Evolutionary conservation across 768 basidiomycete species (phyloP).

Genomic region (Phlegmacium glaucopus): DNA sequence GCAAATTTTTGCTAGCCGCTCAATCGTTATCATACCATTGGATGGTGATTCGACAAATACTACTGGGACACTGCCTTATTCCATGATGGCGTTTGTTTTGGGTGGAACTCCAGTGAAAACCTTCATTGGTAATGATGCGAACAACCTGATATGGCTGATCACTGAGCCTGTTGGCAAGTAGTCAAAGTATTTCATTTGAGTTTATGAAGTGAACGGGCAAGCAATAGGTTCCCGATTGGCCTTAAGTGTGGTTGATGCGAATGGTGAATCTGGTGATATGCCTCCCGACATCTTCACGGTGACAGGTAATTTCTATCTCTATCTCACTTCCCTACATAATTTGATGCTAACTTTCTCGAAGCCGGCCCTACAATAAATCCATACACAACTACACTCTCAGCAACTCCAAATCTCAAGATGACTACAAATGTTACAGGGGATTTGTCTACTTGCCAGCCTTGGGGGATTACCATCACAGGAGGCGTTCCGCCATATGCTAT

Average conservation of each 20-base stretch:
- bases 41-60: constrained; percentile 15
- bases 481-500: constrained; percentile 43
- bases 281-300: constrained; percentile 32
- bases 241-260: constrained; percentile 41
- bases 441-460: constrained; percentile 41
- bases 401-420: constrained; percentile 28
- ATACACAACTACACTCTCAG: constrained; percentile 23
- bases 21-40: constrained; percentile 23
- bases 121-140: constrained; percentile 33
- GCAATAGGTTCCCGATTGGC: constrained; percentile 39
- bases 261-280: constrained; percentile 40
- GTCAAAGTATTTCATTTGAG: not conserved
- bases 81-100: constrained; percentile 39
- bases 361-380: constrained; percentile 27
- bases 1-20: constrained; percentile 24
- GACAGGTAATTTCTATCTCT: constrained; percentile 23
- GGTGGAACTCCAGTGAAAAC: constrained; percentile 32
- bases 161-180: constrained; percentile 37
- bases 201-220: not conserved
- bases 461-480: constrained; percentile 43
- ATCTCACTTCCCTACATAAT: not conserved
- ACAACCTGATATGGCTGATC: constrained; percentile 39
- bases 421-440: constrained; percentile 34
- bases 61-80: constrained; percentile 33
- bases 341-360: constrained; percentile 6